Evolutionary conservation across 2,329 filamentous ascomycete species (phyloP).

Genomic region (Colletotrichum sidae): DNA sequence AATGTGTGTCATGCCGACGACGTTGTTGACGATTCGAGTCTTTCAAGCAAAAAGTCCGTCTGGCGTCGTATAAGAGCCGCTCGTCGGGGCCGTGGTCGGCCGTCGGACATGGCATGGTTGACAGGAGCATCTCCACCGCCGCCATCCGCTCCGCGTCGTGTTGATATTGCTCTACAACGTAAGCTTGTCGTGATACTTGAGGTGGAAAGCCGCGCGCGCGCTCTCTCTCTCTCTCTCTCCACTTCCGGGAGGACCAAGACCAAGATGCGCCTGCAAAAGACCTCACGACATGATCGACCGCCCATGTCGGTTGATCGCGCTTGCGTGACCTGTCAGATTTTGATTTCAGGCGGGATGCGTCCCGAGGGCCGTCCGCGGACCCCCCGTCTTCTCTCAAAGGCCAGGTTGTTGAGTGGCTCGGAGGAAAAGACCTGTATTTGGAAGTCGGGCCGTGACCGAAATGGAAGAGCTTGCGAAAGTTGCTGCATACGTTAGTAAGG

Average conservation of each 20-base stretch:
- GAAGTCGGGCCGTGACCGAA: slow-evolving; percentile 33
- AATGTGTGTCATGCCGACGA: not conserved
- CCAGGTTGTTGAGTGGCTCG: slow-evolving; percentile 25
- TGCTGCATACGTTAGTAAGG: slow-evolving; percentile 18
- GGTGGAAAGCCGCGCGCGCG: not conserved
- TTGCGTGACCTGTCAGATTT: slow-evolving; percentile 32
- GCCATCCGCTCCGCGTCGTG: not conserved
- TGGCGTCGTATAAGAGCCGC: slow-evolving; percentile 23
- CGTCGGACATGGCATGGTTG: slow-evolving; percentile 10
- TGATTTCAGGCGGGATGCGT: slow-evolving; percentile 12
- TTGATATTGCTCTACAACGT: slow-evolving; percentile 3
- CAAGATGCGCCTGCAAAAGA: slow-evolving; percentile 12
- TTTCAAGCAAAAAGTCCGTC: slow-evolving; percentile 15
- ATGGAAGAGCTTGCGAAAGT: slow-evolving; percentile 38
- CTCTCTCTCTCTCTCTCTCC: slow-evolving; percentile 6
- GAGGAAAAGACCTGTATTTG: slow-evolving; percentile 25
- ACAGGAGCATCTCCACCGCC: slow-evolving; percentile 11
- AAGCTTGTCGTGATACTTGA: slow-evolving; percentile 2
- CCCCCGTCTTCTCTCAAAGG: not conserved
- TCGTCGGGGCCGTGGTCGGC: slow-evolving; percentile 24
- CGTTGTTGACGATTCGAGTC: slow-evolving; percentile 4
- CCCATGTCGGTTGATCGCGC: slow-evolving; percentile 35
- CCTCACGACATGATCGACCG: slow-evolving; percentile 27
- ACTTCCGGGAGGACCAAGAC: not conserved
- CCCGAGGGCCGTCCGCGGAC: slow-evolving; percentile 2